phyloP scores from a whole-genome alignment of 345 rosid genomes.

The Mercurialis annua region DNA sequence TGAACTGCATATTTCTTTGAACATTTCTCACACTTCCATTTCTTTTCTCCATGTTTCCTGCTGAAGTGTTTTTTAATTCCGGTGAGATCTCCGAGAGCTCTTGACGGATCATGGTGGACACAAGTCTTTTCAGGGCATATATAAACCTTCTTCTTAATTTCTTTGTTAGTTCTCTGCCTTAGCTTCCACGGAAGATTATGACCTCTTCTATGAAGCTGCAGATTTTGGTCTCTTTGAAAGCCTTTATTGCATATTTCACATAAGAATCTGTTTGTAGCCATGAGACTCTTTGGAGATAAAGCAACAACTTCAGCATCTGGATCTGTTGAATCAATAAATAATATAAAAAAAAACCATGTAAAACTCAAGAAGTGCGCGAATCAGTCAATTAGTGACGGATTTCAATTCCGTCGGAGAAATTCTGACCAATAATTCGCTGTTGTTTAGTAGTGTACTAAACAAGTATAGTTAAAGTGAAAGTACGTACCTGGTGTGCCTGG shows the following conservation, averaged over 20 bases:
- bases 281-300: constrained; percentile 79
- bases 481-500: constrained; percentile 98
- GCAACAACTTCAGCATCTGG: constrained; percentile 98
- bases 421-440: too few species aligned
- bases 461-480: background rate
- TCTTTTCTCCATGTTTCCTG: constrained; percentile 94
- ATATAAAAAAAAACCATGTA: too few species aligned
- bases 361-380: too few species aligned
- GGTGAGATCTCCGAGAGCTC: constrained; percentile 94
- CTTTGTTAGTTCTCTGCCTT: constrained; percentile 66
- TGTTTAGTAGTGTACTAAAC: too few species aligned
- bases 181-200: constrained; percentile 98
- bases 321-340: constrained; percentile 52
- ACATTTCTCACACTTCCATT: constrained; percentile 95
- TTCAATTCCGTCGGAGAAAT: too few species aligned
- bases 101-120: constrained; percentile 78
- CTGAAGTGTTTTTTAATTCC: constrained; percentile 94
- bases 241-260: constrained; percentile 98
- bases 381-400: too few species aligned
- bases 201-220: constrained; percentile 93
- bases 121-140: constrained; percentile 91
- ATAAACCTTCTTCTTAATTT: constrained; percentile 68
- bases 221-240: constrained; percentile 92
- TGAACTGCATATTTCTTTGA: constrained; percentile 96
- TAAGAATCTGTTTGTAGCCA: constrained; percentile 87